Evolutionary conservation across 2,329 filamentous ascomycete genomes (phyloP).

Genomic region (Venturiaceae sp.): DNA sequence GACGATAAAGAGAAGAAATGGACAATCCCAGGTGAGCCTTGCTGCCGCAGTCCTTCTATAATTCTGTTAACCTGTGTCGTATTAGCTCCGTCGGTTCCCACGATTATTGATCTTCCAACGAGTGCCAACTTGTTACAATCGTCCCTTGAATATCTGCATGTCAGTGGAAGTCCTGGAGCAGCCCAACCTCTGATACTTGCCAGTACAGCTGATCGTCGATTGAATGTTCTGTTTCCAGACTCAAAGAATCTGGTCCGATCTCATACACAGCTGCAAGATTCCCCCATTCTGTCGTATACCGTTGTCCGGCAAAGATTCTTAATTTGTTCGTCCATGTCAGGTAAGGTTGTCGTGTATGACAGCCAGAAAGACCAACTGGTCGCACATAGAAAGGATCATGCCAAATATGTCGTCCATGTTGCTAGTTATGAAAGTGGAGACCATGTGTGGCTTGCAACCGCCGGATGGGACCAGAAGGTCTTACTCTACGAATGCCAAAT

Average conservation of each 20-base stretch:
- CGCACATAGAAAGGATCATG: constrained; percentile 44
- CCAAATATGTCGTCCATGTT: constrained; percentile 49
- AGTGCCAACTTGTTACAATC: constrained; percentile 44
- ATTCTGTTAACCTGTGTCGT: not conserved
- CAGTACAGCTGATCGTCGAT: constrained; percentile 28
- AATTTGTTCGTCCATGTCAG: constrained; percentile 50
- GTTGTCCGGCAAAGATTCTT: constrained; percentile 34
- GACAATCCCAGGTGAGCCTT: constrained; percentile 34
- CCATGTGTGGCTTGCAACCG: constrained; percentile 40
- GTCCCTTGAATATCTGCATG: constrained; percentile 26
- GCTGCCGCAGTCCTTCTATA: not conserved
- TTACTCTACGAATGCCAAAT: constrained; percentile 35
- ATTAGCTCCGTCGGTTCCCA: constrained; percentile 36
- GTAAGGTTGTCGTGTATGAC: constrained; percentile 41
- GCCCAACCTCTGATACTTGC: constrained; percentile 19
- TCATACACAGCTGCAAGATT: constrained; percentile 33
- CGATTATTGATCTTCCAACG: constrained; percentile 33
- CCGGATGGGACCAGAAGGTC: constrained; percentile 51
- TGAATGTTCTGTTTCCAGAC: constrained; percentile 35
- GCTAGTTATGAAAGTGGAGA: constrained; percentile 25
- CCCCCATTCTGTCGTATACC: constrained; percentile 44
- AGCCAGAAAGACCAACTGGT: constrained; percentile 27
- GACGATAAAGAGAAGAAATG: constrained; percentile 34
- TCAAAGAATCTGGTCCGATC: constrained; percentile 24
- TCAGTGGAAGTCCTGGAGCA: not conserved